These are phyloP conservation scores for Nigrospora sphaerica DNA, from an alignment of 2,329 filamentous ascomycete species.

Conservation along the genomic window DNA sequence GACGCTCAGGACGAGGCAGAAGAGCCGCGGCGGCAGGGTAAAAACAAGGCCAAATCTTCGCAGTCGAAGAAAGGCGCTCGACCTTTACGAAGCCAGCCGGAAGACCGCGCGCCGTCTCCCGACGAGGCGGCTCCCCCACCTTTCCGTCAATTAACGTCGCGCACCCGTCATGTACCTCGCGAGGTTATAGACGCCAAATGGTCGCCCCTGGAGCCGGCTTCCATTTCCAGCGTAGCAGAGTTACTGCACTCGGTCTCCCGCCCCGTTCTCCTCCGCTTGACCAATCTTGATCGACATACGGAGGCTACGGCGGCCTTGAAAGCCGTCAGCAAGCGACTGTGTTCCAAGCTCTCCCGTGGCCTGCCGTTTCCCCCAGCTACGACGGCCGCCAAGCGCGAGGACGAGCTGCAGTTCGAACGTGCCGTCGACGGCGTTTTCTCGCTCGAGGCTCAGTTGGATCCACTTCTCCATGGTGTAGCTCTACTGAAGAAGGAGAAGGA, in stretches of 20 bases:
- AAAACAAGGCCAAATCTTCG: background rate
- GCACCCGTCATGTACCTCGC: slow-evolving; percentile 48
- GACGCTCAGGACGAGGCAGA: slow-evolving; percentile 4
- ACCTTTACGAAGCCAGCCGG: slow-evolving; percentile 8
- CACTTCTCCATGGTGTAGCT: slow-evolving; percentile 54
- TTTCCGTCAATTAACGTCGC: slow-evolving; percentile 45
- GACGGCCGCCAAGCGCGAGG: slow-evolving; percentile 38
- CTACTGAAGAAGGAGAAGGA: slow-evolving; percentile 52
- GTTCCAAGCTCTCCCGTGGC: slow-evolving; percentile 49
- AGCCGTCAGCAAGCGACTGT: slow-evolving; percentile 46
- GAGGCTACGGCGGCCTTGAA: slow-evolving; percentile 50
- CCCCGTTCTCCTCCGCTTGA: slow-evolving; percentile 52
- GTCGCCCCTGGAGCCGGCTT: slow-evolving; percentile 47
- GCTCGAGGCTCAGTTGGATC: slow-evolving; percentile 53
- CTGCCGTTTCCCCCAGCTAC: slow-evolving; percentile 57
- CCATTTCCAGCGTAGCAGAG: slow-evolving; percentile 46
- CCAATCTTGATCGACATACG: slow-evolving; percentile 37
- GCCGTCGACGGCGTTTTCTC: slow-evolving; percentile 51
- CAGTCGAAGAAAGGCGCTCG: slow-evolving; percentile 11
- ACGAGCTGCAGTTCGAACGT: slow-evolving; percentile 60
- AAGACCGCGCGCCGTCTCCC: slow-evolving; percentile 13
- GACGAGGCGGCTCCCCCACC: slow-evolving; percentile 17
- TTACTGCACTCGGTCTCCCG: slow-evolving; percentile 54
- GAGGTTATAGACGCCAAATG: slow-evolving; percentile 63
- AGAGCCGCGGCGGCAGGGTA: slow-evolving; percentile 4